These are phyloP conservation scores for Gliomastix tumulicola DNA, from an alignment of 2,329 filamentous ascomycete genomes.

Conservation along the genomic window DNA sequence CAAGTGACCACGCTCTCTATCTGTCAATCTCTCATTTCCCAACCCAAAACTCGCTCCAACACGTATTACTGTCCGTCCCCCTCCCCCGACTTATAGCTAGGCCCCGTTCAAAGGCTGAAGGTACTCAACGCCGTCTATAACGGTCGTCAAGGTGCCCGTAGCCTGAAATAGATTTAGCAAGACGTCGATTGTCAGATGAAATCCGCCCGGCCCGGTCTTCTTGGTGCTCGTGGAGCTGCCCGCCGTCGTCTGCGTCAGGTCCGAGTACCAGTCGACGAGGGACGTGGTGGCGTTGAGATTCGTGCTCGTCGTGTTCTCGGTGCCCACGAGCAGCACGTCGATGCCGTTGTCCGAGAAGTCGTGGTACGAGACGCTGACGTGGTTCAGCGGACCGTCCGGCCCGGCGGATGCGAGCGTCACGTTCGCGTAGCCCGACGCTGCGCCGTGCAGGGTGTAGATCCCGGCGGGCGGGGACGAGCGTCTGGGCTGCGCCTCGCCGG, in stretches of 20 bases:
- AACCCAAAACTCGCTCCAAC: too few species aligned
- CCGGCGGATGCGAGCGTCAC: background rate
- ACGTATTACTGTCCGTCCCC: too few species aligned
- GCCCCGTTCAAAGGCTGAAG: constrained; percentile 27
- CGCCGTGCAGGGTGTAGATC: background rate
- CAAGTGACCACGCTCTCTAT: too few species aligned
- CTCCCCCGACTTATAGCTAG: too few species aligned
- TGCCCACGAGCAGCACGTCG: constrained; percentile 15
- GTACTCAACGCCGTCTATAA: constrained; percentile 24
- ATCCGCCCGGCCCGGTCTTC: constrained; percentile 26
- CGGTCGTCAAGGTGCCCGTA: constrained; percentile 30
- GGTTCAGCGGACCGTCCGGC: background rate
- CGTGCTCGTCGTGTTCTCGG: constrained; percentile 20
- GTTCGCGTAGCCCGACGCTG: background rate
- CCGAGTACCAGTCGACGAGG: constrained; percentile 24
- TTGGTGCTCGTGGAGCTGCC: constrained; percentile 22
- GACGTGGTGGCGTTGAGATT: background rate
- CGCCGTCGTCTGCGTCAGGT: constrained; percentile 19
- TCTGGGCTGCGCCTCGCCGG: background rate
- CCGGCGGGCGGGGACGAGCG: background rate
- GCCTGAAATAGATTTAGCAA: constrained; percentile 29
- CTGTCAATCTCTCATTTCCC: too few species aligned
- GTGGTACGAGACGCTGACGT: background rate
- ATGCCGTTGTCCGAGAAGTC: background rate
- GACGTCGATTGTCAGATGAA: constrained; percentile 29